Evolutionary conservation across 2,329 filamentous ascomycete genomes (phyloP), one percentile per base, ranked within the genome.

Genomic region (Colletotrichum sp.): DNA sequence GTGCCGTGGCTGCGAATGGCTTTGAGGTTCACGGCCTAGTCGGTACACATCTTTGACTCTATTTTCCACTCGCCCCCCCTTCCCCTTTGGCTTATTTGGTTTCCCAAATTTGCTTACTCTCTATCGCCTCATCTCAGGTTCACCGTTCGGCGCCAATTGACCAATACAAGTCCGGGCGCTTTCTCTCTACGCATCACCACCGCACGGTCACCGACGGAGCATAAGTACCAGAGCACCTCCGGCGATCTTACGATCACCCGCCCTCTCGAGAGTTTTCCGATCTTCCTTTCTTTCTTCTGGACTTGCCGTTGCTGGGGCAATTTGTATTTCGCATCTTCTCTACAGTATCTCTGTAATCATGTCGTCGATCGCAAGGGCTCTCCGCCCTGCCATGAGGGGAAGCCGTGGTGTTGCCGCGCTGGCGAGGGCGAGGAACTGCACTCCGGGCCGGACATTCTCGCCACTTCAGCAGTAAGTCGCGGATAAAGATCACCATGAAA

Each of bases 301-400:
- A 8, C n/a, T 63, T 60, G 12, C 26, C 21, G 2, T n/a, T 55
- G 28, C 28, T 61, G 10, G 48, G 30, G 24, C 16, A 28, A 63
- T 52, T 28, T 12, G 8, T 21, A 60, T 12, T n/a, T 21, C 32
- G 15, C 60, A 18, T 28, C 21, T 55, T 34, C 24, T 24, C 43
- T 24, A 61, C 36, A 75, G 67, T 52, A 34, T 83, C 32, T 65
- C 18, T 13, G 82, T 80, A 43, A 75, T 71, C 61, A 89, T 89
- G 85, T 90, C 88, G 73, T 89, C 88, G 30, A 83, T 91, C 73
- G 84, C 87, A 71, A 85, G 89, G 82, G 86, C 86, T 30, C 79
- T 92, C 77, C 87, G 90, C 78, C 90, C 90, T 75, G 88, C 86
- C 36, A 80, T 91, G 76, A 87, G 87, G 77, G 86, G 85, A 80